A percentile compares a stretch with the other conserved stretches of the same genome.
Evolutionary conservation across 164 flowering plant genomes (phyloP).

Genomic region (Taxillus chinensis): DNA sequence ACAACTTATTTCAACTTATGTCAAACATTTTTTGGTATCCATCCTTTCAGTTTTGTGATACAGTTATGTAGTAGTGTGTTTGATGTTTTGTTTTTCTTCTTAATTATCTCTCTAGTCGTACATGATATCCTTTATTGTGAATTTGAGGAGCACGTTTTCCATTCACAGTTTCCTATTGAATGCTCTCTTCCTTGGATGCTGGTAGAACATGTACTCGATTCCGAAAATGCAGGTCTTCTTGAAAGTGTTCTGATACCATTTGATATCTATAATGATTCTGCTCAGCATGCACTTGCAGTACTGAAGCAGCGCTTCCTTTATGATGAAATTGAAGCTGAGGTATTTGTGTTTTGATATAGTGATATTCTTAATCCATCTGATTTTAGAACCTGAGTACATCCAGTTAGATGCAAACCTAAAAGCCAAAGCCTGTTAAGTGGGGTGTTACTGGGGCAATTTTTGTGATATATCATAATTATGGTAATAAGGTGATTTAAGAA

Average conservation of each 20-base stretch:
- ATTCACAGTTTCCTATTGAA: constrained; percentile 84
- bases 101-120: background rate
- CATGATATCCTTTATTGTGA: background rate
- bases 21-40: too few species aligned
- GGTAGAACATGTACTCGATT: constrained; percentile 74
- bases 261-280: constrained; percentile 96
- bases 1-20: too few species aligned
- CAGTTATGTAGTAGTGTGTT: too few species aligned
- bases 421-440: too few species aligned
- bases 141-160: background rate
- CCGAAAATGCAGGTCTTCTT: constrained; percentile 68
- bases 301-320: constrained; percentile 93
- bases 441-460: too few species aligned
- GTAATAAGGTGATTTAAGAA: too few species aligned
- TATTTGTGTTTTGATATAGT: constrained; percentile 11
- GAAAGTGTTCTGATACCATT: constrained; percentile 87
- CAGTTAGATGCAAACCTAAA: too few species aligned
- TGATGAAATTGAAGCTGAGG: constrained; percentile 99
- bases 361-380: too few species aligned
- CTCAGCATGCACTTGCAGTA: constrained; percentile 76
- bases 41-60: too few species aligned
- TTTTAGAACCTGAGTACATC: too few species aligned
- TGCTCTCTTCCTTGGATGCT: constrained; percentile 99
- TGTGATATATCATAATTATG: too few species aligned
- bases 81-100: too few species aligned